phyloP scores from a whole-genome alignment of 2,329 filamentous ascomycete genomes.

The Lithohypha guttulata region DNA sequence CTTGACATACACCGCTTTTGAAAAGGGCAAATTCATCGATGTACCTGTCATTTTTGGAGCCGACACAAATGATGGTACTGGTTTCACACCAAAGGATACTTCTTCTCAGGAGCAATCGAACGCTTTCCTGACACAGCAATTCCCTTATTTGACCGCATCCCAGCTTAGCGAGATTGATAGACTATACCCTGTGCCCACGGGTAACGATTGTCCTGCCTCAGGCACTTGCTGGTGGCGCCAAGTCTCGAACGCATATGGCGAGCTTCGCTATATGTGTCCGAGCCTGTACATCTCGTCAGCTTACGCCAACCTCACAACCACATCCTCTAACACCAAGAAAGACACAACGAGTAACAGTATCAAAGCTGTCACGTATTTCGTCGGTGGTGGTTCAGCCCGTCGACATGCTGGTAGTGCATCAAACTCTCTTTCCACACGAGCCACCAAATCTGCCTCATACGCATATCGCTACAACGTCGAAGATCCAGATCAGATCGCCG shows the following conservation, averaged over 20 bases:
- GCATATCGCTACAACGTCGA: conserved; percentile 61
- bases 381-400: neutral
- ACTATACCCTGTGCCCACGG: conserved; percentile 45
- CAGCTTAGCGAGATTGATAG: conserved; percentile 44
- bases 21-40: conserved; percentile 39
- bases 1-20: conserved; percentile 40
- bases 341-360: neutral
- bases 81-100: conserved; percentile 45
- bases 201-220: conserved; percentile 12
- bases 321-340: conserved; percentile 1
- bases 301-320: conserved; percentile 23
- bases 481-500: conserved; percentile 42
- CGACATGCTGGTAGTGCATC: too few relatives aligned
- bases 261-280: conserved; percentile 56
- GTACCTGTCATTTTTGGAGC: conserved; percentile 48
- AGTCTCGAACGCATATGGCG: conserved; percentile 49
- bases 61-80: conserved; percentile 55
- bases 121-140: conserved; percentile 48
- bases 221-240: conserved; percentile 52
- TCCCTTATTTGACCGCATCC: conserved; percentile 41
- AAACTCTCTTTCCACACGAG: too few relatives aligned
- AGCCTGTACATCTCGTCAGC: conserved; percentile 44
- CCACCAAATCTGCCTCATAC: conserved; percentile 23
- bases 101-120: conserved; percentile 40
- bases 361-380: neutral